Conservation (phyloP, 2,329 filamentous ascomycete genomes). For the Paradendryphiella salina region DNA sequence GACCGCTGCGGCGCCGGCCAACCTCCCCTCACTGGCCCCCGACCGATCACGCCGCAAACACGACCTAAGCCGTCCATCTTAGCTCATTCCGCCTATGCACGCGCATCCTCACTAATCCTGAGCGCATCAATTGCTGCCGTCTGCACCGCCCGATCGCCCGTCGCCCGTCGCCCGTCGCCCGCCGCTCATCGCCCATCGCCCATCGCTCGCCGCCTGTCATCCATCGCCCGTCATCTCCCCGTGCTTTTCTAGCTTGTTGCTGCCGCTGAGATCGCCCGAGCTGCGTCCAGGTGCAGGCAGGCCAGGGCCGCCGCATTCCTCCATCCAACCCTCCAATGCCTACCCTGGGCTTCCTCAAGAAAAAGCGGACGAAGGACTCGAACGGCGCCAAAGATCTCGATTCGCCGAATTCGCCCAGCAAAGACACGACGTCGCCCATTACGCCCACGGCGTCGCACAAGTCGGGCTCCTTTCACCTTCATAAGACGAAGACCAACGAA, state of each 20-base stretch:
- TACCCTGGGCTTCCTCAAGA: conserved; percentile 94
- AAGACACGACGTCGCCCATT: conserved; percentile 54
- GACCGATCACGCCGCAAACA: conserved; percentile 9
- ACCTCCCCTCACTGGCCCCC: conserved; percentile 10
- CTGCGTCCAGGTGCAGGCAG: conserved; percentile 18
- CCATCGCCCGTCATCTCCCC: background rate
- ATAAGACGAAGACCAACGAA: conserved; percentile 38
- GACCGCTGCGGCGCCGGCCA: conserved; percentile 2
- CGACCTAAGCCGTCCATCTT: background rate
- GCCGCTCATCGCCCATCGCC: background rate
- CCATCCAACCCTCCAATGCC: conserved; percentile 67
- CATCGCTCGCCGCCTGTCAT: background rate
- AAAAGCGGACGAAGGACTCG: conserved; percentile 96
- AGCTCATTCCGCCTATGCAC: conserved; percentile 1
- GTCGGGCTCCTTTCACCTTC: conserved; percentile 36
- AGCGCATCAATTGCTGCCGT: conserved; percentile 10
- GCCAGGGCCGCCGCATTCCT: conserved; percentile 25
- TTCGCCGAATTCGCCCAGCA: conserved; percentile 68
- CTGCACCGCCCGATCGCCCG: background rate
- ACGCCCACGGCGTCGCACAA: conserved; percentile 42
- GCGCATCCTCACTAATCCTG: conserved; percentile 4
- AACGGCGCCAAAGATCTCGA: conserved; percentile 62
- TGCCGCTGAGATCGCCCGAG: conserved; percentile 11
- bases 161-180: background rate
- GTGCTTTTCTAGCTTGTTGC: conserved; percentile 6